phyloP scores from a whole-genome alignment of 768 basidiomycete genomes.

The Omphalotus guepiniiformis region DNA sequence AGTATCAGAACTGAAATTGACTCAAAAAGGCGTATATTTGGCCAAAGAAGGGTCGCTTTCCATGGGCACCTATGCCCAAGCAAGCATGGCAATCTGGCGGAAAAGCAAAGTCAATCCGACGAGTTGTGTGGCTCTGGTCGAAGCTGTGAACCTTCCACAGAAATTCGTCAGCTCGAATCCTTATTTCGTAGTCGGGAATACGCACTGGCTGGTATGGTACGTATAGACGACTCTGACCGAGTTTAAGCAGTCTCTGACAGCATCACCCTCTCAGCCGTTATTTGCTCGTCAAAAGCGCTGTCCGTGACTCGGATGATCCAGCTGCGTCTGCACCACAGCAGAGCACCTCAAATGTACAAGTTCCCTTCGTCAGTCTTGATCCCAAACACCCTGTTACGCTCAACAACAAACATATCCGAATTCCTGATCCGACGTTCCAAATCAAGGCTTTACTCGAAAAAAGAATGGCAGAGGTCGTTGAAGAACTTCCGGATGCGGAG shows the following conservation, averaged over 20 bases:
- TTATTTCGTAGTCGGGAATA: constrained; percentile 57
- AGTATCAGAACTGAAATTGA: constrained; percentile 1
- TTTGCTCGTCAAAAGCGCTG: constrained; percentile 45
- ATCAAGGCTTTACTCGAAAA: constrained; percentile 43
- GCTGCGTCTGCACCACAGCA: constrained; percentile 3
- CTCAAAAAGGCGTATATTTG: constrained; percentile 62
- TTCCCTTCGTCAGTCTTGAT: constrained; percentile 47
- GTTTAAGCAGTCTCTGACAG: neutral
- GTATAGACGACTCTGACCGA: constrained; percentile 13
- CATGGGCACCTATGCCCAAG: constrained; percentile 36
- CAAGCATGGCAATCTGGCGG: constrained; percentile 36
- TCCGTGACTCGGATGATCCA: neutral
- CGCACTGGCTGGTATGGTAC: constrained; percentile 69
- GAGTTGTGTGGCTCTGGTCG: constrained; percentile 55
- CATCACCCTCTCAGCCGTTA: constrained; percentile 43
- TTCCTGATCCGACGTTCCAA: constrained; percentile 57
- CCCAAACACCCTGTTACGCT: constrained; percentile 42
- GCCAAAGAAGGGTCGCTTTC: constrained; percentile 54
- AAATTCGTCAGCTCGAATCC: constrained; percentile 50
- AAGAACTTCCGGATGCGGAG: constrained; percentile 45
- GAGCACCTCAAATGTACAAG: constrained; percentile 11
- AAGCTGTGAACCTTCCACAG: constrained; percentile 58
- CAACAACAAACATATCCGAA: constrained; percentile 31
- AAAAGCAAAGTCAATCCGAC: constrained; percentile 45
- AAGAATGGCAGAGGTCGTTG: constrained; percentile 34